Evolutionary conservation across 2,329 filamentous ascomycete genomes (phyloP).

Genomic region (Epichloe brachyelytri): DNA sequence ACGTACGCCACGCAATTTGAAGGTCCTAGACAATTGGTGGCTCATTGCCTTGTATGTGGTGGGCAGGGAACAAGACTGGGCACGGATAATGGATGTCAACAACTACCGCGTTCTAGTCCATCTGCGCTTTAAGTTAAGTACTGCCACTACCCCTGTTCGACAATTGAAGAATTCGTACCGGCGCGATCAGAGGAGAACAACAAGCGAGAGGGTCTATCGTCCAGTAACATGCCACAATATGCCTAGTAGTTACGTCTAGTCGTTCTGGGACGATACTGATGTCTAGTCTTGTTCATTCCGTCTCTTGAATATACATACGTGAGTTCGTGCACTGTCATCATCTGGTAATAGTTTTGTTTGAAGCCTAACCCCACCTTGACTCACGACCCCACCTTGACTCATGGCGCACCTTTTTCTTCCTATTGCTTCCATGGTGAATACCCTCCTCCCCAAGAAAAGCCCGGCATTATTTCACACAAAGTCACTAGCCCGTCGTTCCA

Average conservation of each 20-base stretch:
- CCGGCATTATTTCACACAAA: background rate
- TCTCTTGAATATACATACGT: background rate
- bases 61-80: background rate
- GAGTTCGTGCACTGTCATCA: background rate
- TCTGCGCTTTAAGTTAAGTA: background rate
- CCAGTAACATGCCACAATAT: background rate
- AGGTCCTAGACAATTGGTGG: background rate
- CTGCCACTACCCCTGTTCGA: background rate
- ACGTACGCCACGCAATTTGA: background rate
- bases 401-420: background rate
- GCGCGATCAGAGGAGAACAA: no score
- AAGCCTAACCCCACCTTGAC: background rate
- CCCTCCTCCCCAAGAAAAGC: background rate
- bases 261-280: background rate
- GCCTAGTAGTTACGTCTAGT: background rate
- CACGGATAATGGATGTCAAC: background rate
- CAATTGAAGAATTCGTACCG: background rate
- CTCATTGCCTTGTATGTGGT: background rate
- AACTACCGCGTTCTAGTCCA: background rate
- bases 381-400: conserved; percentile 3
- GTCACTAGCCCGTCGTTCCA: background rate
- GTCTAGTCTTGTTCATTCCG: no score
- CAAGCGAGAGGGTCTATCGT: background rate
- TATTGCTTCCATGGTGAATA: background rate
- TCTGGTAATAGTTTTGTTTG: no score